Evolutionary conservation across 768 basidiomycete species (phyloP).

Genomic region (Pleurotus pulmonarius): DNA sequence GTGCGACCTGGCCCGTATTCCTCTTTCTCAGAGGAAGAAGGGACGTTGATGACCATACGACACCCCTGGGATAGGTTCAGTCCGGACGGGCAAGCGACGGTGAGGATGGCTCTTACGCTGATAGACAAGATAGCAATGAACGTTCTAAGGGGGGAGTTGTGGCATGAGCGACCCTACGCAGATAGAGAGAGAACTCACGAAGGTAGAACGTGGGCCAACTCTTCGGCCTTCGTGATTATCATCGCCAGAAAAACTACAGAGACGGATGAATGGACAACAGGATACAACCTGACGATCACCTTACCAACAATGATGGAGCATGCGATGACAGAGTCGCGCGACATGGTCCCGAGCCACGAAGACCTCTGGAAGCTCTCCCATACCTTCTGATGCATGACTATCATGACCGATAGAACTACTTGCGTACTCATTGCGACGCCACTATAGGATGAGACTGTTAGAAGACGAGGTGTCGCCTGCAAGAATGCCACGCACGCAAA

Average conservation of each 20-base stretch:
- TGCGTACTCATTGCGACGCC: neutral
- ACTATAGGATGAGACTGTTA: neutral
- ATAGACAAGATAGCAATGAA: neutral
- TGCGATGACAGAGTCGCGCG: neutral
- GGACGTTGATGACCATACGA: constrained; percentile 1
- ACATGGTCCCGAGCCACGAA: neutral
- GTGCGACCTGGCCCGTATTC: neutral
- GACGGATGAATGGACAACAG: neutral
- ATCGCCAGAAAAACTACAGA: neutral
- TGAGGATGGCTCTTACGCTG: neutral
- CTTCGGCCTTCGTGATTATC: neutral
- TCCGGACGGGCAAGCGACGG: too few species aligned
- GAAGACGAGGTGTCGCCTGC: neutral
- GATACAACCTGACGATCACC: neutral
- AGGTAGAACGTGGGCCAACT: neutral
- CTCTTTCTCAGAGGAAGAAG: neutral
- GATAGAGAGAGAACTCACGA: neutral
- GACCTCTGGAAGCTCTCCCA: neutral
- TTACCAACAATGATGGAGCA: neutral
- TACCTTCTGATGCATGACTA: neutral
- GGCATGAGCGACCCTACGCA: neutral
- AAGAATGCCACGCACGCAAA: neutral
- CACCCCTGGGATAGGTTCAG: neutral
- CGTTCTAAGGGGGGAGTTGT: neutral
- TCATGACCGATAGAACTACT: neutral